phyloP scores from a whole-genome alignment of 164 flowering plant genomes.

The Platanus orientalis region DNA sequence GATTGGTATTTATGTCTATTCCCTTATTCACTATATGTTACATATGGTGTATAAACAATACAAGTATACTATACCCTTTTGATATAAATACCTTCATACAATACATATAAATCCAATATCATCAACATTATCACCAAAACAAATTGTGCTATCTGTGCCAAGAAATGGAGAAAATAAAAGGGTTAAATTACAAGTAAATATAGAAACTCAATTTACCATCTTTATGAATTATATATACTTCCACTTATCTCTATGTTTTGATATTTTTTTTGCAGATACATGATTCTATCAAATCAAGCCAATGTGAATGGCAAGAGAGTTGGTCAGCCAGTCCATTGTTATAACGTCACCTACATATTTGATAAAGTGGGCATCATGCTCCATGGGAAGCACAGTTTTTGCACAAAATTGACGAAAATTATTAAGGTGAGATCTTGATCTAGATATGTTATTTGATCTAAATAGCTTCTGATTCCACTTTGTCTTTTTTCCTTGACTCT shows the following conservation, averaged over 20 bases:
- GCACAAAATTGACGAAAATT: constrained; percentile 37
- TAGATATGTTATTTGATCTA: not conserved
- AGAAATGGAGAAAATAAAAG: too few relatives aligned
- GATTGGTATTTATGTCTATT: too few relatives aligned
- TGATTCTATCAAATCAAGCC: constrained; percentile 39
- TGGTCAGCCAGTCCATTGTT: constrained; percentile 16
- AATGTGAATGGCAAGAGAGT: constrained; percentile 13
- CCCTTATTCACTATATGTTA: too few relatives aligned
- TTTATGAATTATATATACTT: not conserved
- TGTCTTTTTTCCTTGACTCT: too few relatives aligned
- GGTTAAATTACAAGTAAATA: too few relatives aligned
- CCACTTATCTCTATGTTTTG: not conserved
- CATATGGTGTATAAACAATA: too few relatives aligned
- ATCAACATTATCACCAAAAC: too few relatives aligned
- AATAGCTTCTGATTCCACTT: too few relatives aligned
- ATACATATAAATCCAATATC: too few relatives aligned
- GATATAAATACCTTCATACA: too few relatives aligned
- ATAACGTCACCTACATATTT: constrained; percentile 30
- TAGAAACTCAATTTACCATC: not conserved
- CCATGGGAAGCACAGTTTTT: constrained; percentile 51
- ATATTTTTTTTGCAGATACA: constrained; percentile 36
- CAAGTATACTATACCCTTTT: too few relatives aligned
- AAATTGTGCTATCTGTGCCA: too few relatives aligned
- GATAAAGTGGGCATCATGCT: constrained; percentile 59
- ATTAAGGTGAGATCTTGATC: constrained; percentile 34